A percentile compares a stretch with the other conserved stretches of the same genome.
Evolutionary conservation across 768 basidiomycete genomes (phyloP).

Genomic region (Suillus americanus): DNA sequence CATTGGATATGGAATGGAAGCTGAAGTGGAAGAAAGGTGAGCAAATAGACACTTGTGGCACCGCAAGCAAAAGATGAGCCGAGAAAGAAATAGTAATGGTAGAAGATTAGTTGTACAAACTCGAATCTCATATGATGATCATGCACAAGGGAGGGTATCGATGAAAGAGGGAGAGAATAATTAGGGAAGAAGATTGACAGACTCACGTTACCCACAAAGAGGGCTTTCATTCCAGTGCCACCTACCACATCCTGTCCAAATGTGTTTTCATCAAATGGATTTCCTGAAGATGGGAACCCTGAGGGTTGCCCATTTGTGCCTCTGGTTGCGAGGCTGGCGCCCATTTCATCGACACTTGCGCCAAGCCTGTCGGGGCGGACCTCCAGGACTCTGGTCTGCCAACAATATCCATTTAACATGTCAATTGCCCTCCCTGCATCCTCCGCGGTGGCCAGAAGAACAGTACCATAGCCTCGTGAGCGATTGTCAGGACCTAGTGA

Average conservation of each 20-base stretch:
- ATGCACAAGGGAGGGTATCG: background rate
- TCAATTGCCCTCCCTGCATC: slow-evolving; percentile 94
- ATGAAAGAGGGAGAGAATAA: background rate
- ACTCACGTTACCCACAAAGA: slow-evolving; percentile 90
- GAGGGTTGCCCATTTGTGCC: background rate
- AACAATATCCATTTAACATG: slow-evolving; percentile 95
- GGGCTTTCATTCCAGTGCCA: slow-evolving; percentile 46
- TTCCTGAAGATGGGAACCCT: background rate
- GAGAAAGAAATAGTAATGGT: background rate
- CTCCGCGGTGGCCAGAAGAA: slow-evolving; percentile 90
- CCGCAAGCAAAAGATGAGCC: background rate
- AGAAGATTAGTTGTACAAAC: background rate
- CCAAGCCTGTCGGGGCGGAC: slow-evolving; percentile 83
- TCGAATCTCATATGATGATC: background rate
- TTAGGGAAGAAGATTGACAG: background rate
- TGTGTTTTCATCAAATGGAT: background rate
- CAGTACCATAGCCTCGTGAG: slow-evolving; percentile 92
- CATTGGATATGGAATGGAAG: slow-evolving; percentile 94
- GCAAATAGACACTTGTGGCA: background rate
- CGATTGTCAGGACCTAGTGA: slow-evolving; percentile 86
- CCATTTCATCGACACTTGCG: slow-evolving; percentile 22
- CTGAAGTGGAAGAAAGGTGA: slow-evolving; percentile 35
- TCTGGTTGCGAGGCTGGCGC: background rate
- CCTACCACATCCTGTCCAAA: slow-evolving; percentile 22
- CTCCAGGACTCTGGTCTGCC: slow-evolving; percentile 92